Evolutionary conservation across 257 asterid species (phyloP), one percentile per base, ranked within the genome.

Genomic region (Fraxinus quadrangulata): DNA sequence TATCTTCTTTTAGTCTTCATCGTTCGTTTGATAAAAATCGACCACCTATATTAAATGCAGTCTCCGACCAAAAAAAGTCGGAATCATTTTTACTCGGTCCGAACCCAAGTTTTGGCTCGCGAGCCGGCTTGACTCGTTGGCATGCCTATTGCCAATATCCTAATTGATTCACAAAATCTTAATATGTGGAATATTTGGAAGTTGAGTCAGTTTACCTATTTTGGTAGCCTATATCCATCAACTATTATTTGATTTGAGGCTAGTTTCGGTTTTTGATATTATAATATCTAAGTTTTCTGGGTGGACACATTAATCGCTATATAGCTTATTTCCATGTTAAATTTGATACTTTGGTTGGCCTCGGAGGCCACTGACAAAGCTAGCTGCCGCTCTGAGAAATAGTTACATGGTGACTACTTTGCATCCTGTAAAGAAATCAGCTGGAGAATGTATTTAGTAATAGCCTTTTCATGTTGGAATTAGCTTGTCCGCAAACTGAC

Each of bases 341-440:
- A 39, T 54, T 81, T 78, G 80, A 84, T 88, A 96, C 98, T 98
- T 96, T 67, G 98, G 98, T 71, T 90, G 98, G 98, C 98, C 97
- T 63, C 86, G 96, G 75, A 88, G 97, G 84, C 97, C 96, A 39
- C 85, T 92, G 81, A 81, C 97, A 80, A 95, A 93, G 90, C 86
- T 95, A 67, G 97, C 98, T 1, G 88, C 94, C 70, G 98, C 98
- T 76, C 88, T 96, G 65, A 92, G 86, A 84, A 92, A 93, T 82
- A 96, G 96, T 89, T 96, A 92, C 85, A 88, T 92, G 70, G 99
- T 96, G 70, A 97, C 92, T 71, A 88, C 97, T 66, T 84, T 93
- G 88, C 96, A 93, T 87, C 88, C 92, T 34, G 61, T 84, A 68
- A 86, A 49, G 83, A 86, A 82, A 87, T 78, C 94, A 78, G 72